These are phyloP conservation scores for Apophysomyces variabilis DNA, from an alignment of 371 early-diverging fungal species.

Conservation along the genomic window DNA sequence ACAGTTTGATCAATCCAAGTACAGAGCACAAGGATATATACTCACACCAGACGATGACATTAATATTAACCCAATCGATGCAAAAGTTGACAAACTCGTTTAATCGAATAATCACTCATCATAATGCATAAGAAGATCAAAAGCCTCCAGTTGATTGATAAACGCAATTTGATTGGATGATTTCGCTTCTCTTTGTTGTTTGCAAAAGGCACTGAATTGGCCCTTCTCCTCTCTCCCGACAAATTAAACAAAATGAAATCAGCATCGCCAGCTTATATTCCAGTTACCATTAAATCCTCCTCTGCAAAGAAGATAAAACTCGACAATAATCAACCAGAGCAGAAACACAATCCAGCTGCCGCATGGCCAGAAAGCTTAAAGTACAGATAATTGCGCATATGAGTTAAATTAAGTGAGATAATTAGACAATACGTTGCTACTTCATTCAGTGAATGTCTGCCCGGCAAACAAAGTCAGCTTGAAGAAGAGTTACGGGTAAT, in stretches of 20 bases:
- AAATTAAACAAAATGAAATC: not conserved
- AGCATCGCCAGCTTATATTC: not conserved
- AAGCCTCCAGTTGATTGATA: too few species aligned
- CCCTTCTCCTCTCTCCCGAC: too few species aligned
- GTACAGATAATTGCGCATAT: slow-evolving; percentile 2
- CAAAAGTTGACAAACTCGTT: not conserved
- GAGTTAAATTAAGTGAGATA: not conserved
- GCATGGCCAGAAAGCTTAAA: slow-evolving; percentile 17
- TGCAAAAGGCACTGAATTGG: too few species aligned
- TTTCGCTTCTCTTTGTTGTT: too few species aligned
- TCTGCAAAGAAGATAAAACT: not conserved
- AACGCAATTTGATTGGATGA: too few species aligned
- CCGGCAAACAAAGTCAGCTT: slow-evolving; percentile 43
- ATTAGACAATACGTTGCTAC: slow-evolving; percentile 52
- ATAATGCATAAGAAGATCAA: too few species aligned
- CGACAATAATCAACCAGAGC: not conserved
- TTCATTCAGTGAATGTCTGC: slow-evolving; percentile 42
- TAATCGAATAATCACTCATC: not conserved
- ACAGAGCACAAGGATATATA: slow-evolving; percentile 26
- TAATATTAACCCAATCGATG: not conserved
- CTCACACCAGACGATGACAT: slow-evolving; percentile 21
- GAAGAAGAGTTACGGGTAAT: slow-evolving; percentile 47
- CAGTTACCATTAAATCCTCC: not conserved
- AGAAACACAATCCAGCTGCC: not conserved
- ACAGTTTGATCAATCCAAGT: slow-evolving; percentile 29